A percentile compares a stretch with the other conserved stretches of the same genome.
These are phyloP conservation scores for Helianthus tuberosus DNA, from an alignment of 129 eudicot species.

Conservation along the genomic window DNA sequence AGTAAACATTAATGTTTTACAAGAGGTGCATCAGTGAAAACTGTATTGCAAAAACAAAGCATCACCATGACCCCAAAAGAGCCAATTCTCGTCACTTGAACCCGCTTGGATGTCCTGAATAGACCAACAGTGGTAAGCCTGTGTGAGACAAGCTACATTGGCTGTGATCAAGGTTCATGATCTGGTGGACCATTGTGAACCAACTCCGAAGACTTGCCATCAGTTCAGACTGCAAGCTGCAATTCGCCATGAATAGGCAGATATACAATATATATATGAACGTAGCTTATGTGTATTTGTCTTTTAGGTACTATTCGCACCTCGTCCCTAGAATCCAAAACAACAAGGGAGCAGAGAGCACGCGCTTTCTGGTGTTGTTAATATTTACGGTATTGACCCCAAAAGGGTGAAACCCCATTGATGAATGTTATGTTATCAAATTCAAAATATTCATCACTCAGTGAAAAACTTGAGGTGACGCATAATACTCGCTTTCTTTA, in stretches of 20 bases:
- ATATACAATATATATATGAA: conserved; percentile 19
- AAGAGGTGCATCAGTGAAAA: conserved; percentile 13
- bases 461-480: conserved; percentile 98
- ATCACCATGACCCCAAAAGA: not conserved
- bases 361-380: conserved; percentile 25
- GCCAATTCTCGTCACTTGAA: not conserved
- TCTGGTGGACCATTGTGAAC: conserved; percentile 7
- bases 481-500: conserved; percentile 96
- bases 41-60: not conserved
- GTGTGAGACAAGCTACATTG: not conserved
- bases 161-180: not conserved
- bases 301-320: conserved; percentile 2
- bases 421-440: conserved; percentile 7
- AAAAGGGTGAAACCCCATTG: conserved; percentile 15
- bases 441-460: conserved; percentile 23
- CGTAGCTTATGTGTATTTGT: conserved; percentile 4
- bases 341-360: conserved; percentile 17
- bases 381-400: conserved; percentile 15
- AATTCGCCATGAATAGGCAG: conserved; percentile 18
- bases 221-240: conserved; percentile 18
- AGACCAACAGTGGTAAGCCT: not conserved
- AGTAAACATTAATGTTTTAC: not conserved
- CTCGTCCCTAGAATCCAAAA: conserved; percentile 32
- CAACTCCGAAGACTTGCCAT: not conserved
- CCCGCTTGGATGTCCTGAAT: not conserved